phyloP scores from a whole-genome alignment of 176 grass and related monocot genomes.

The Aegilops sharonensis region DNA sequence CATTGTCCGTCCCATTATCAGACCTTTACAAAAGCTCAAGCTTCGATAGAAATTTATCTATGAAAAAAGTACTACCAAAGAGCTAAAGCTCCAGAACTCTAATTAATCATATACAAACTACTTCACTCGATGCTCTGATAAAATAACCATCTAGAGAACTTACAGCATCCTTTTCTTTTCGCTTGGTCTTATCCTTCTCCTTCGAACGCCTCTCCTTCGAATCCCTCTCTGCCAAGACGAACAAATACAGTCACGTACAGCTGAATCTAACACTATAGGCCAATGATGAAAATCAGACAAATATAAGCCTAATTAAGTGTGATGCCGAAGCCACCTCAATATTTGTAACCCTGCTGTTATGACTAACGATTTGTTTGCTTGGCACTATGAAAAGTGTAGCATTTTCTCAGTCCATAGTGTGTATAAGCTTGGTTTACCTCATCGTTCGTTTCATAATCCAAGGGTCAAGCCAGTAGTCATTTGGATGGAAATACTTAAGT shows the following conservation, averaged over 20 bases:
- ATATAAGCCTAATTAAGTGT: no score
- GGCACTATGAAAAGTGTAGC: no score
- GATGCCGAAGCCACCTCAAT: no score
- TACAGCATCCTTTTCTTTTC: constrained; percentile 39
- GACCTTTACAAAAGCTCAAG: not conserved
- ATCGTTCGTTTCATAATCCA: no score
- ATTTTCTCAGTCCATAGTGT: no score
- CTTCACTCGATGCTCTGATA: not conserved
- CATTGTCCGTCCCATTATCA: not conserved
- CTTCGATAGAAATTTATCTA: not conserved
- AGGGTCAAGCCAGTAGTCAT: no score
- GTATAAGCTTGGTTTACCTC: no score
- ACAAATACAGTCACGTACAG: not conserved
- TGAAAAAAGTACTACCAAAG: not conserved
- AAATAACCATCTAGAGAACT: constrained; percentile 8
- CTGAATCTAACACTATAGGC: no score
- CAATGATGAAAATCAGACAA: no score
- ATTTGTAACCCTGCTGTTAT: no score
- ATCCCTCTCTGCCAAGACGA: constrained; percentile 26
- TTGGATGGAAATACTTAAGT: no score
- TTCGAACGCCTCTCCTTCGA: constrained; percentile 43
- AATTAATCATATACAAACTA: not conserved
- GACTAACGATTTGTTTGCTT: no score
- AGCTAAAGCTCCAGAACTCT: not conserved
- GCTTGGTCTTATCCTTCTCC: constrained; percentile 36